Evolutionary conservation across 768 basidiomycete genomes (phyloP).

Genomic region (Mycena galericulata): DNA sequence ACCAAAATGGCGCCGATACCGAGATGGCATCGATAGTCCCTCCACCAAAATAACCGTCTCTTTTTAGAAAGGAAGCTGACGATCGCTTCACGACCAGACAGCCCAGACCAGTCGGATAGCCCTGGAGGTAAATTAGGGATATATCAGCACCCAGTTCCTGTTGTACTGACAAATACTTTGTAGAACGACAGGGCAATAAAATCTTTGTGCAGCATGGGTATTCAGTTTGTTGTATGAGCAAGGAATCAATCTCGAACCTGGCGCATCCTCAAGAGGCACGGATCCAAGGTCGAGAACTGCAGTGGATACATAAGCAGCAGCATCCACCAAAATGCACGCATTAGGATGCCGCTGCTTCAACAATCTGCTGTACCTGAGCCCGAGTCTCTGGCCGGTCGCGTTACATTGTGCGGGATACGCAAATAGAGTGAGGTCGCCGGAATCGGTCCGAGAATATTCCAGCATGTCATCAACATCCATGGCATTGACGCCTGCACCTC

Average conservation of each 20-base stretch:
- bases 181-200: slow-evolving; percentile 58
- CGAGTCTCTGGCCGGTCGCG: slow-evolving; percentile 33
- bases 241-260: slow-evolving; percentile 54
- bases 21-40: slow-evolving; percentile 69
- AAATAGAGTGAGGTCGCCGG: slow-evolving; percentile 16
- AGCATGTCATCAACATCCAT: slow-evolving; percentile 57
- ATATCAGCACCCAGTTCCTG: not conserved
- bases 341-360: slow-evolving; percentile 24
- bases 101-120: slow-evolving; percentile 70
- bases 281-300: slow-evolving; percentile 56
- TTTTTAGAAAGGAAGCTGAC: slow-evolving; percentile 54
- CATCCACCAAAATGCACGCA: slow-evolving; percentile 55
- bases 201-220: slow-evolving; percentile 44
- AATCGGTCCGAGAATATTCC: slow-evolving; percentile 51
- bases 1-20: slow-evolving; percentile 50
- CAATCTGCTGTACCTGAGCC: slow-evolving; percentile 18
- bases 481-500: slow-evolving; percentile 56
- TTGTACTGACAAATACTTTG: slow-evolving; percentile 60
- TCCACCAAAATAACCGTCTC: slow-evolving; percentile 66
- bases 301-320: slow-evolving; percentile 68
- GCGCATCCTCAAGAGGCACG: slow-evolving; percentile 46
- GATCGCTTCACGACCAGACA: slow-evolving; percentile 63
- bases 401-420: slow-evolving; percentile 36
- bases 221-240: not conserved
- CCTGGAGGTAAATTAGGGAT: not conserved